phyloP scores from a whole-genome alignment of 2,329 filamentous ascomycete genomes.

The Allantophomopsis cytisporea region DNA sequence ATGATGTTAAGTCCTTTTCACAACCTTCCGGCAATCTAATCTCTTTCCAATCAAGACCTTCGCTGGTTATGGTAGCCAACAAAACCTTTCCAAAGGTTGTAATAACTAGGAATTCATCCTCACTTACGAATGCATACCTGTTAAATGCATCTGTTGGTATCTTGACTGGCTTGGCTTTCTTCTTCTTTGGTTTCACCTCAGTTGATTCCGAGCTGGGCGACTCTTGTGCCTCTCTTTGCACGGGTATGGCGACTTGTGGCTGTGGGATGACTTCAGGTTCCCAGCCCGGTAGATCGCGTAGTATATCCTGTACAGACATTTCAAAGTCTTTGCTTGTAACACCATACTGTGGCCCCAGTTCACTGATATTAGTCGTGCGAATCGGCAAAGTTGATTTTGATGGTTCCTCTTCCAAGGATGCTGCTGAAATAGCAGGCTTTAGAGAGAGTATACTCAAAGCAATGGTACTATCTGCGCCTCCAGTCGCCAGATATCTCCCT shows the following conservation, averaged over 20 bases:
- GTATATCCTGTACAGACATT: too few relatives aligned
- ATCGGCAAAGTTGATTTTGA: too few relatives aligned
- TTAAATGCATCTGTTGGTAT: conserved; percentile 33
- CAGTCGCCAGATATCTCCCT: conserved; percentile 37
- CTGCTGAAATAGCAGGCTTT: too few relatives aligned
- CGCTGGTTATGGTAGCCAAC: conserved; percentile 19
- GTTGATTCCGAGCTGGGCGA: not conserved
- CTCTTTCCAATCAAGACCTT: conserved; percentile 12
- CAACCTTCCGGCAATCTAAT: conserved; percentile 14
- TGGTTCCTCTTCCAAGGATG: too few relatives aligned
- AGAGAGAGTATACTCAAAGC: conserved; percentile 20
- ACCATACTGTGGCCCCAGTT: too few relatives aligned
- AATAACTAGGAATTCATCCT: conserved; percentile 36
- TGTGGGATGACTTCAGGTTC: too few relatives aligned
- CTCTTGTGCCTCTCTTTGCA: too few relatives aligned
- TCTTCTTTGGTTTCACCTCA: conserved; percentile 6
- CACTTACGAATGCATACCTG: conserved; percentile 48
- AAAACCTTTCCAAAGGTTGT: conserved; percentile 49
- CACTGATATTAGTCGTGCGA: too few relatives aligned
- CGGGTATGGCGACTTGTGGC: too few relatives aligned
- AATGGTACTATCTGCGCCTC: conserved; percentile 71
- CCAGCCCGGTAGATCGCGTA: too few relatives aligned
- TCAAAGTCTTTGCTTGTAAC: too few relatives aligned
- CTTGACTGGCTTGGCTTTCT: conserved; percentile 18
- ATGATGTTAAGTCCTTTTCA: conserved; percentile 26